phyloP scores from a whole-genome alignment of 1,284 basidiomycete species.

The Ganoderma resinaceum region DNA sequence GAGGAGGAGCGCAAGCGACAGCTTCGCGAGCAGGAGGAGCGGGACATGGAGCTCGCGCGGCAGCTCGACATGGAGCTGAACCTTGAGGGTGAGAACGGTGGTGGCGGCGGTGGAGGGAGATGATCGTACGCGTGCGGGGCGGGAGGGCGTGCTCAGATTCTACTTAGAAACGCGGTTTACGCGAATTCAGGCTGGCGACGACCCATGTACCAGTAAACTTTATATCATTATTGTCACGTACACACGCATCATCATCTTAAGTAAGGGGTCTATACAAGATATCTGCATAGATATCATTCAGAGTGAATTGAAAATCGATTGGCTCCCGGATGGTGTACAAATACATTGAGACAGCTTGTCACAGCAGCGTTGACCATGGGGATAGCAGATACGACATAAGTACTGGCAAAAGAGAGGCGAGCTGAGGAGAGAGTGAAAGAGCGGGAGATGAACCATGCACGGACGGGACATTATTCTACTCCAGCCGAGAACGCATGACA shows the following conservation, averaged over 20 bases:
- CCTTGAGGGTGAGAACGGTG: conserved; percentile 24
- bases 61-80: conserved; percentile 46
- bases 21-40: conserved; percentile 43
- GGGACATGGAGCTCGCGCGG: conserved; percentile 43
- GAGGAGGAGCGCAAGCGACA: conserved; percentile 45
- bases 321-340: conserved; percentile 29
- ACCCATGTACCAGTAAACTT: not conserved
- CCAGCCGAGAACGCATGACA: not conserved
- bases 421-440: not conserved
- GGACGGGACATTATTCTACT: conserved; percentile 9
- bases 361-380: conserved; percentile 32
- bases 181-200: not conserved
- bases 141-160: not conserved
- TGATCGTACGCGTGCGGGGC: not conserved
- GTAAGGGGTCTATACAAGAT: too few relatives aligned
- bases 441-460: conserved; percentile 14
- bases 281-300: not conserved
- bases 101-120: not conserved
- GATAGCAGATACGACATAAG: conserved; percentile 35
- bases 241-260: conserved; percentile 12
- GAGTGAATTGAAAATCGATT: conserved; percentile 7
- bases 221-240: conserved; percentile 22
- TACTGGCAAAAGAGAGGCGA: conserved; percentile 15
- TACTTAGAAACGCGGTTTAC: not conserved
- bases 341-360: conserved; percentile 34